Evolutionary conservation across 2,329 filamentous ascomycete genomes (phyloP), one percentile per base, ranked within the genome.

Genomic region (Sordariomycetes sp.): DNA sequence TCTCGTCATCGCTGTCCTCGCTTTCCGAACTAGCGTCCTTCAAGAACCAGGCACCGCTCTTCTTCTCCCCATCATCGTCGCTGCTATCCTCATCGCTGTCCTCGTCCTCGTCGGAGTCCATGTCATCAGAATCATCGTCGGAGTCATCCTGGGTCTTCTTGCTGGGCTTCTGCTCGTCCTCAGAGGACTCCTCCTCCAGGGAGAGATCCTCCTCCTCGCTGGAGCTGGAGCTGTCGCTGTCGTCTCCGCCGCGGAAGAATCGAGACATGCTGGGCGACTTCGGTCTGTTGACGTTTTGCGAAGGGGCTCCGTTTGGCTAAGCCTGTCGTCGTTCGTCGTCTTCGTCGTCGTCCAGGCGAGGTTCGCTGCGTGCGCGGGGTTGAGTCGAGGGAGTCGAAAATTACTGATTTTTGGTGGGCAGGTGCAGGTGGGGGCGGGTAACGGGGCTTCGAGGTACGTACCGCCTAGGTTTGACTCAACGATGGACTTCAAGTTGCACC

Each of bases 121-220:
- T 54, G 37, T 69, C 64, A 38, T 71, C 67, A 38, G 61, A 63
- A 35, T 68, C 66, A 35, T 64, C 63, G 39, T 72, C 68, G 34
- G 69, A 66, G 20, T 70, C 70, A 33, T 70, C 64, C 40, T 73
- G 66, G 31, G 64, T 59, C 29, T 35, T 31, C 16, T 31, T 18
- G 27, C 21, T 17, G 30, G 26, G 23, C 37, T 32, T 16, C 32
- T 38, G 32, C 39, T 41, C 28, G 11, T 38, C 21, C 17, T 39
- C 39, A 78, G 30, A 26, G 8, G 21, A 23, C 46, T 59, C 56
- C 45, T 57, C 54, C 40, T 53, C 54, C 49, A 74, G 77, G 78
- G 93, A 93, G 65, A 94, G 81, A 65, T 88, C 82, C 69, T 96
- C 88, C 72, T 96, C 90, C 51, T 95, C 90, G 54, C 86, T 94